Base-by-base conservation (phyloP, 163 green algal species). In the Scenedesmus sp. region DNA sequence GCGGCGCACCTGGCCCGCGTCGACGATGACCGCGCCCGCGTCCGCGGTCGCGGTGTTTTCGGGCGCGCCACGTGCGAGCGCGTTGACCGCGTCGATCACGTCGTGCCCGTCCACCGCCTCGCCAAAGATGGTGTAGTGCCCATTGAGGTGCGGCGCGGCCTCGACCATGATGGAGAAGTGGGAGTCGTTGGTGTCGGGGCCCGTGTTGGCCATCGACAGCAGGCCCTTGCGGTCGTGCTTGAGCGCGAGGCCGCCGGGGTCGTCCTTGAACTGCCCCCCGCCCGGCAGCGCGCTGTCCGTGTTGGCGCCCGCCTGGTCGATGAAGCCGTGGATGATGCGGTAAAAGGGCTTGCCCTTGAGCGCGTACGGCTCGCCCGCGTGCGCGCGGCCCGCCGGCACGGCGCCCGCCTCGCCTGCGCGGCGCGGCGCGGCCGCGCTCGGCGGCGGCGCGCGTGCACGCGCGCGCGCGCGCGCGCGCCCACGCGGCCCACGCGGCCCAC, bases 141-240 rank as follows among this genome's bases (percentile, higher is more conserved):
- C 89, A 70, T 98, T 79, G 39, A 97, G 77, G 81, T 98, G 86
- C 89, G 67, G 77, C 10, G 92, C 92, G 0, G 92, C 88, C 0
- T 78, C 88, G 81, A 97, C 90, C 70, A 97, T 90, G 67, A 98
- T 96, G 31, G 71, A 89, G 67, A 97, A 97, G 84, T 98, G 94
- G 2, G 70, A 78, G 13, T 84, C 93, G 81, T 97, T 97, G 31
- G 91, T 98, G 85, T 97, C 84, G 22, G 87, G 90, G 0, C 92
- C 92, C 24, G 84, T 77, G 74, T 98, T 97, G 39, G 94, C 94
- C 81, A 94, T 93, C 24, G 85, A 94, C 34, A 97, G 84, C 70
- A 97, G 81, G 3, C 93, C 87, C 81, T 91, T 91, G 48, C 86
- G 80, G 15, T 90, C 80, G 66, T 96, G 92, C 75, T 89, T 88